Evolutionary conservation across 2,329 filamentous ascomycete species (phyloP), one percentile per base, ranked within the genome.

Genomic region (Penicillium sp.): DNA sequence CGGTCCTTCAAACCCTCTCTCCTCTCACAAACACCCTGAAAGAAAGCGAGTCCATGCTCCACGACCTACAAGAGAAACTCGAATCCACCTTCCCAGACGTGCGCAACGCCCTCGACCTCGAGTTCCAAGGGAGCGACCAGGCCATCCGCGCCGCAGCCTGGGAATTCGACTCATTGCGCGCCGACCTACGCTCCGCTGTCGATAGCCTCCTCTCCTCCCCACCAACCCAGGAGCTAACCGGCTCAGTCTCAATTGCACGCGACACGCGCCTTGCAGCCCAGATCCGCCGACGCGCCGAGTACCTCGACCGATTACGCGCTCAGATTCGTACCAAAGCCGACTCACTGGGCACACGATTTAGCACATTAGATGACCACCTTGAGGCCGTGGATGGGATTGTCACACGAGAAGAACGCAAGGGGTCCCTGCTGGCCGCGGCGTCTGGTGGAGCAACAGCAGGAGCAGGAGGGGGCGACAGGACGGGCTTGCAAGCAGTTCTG

Each of bases 91-190:
- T 72, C 45, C 67, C 70, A 14, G 66, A 67, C 23, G 68, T 59
- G 2, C 69, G 67, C 26, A 62, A 76, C 48, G 72, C 73, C n/a
- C 67, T 76, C 1, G 67, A 73, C 14, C 70, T 76, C 11, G 74
- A 76, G 55, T 76, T 75, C 54, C 63, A 69, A 48, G 72, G 74
- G 49, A 69, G 70, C 57, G 64, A 67, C 58, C 58, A 66, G 47
- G 72, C 72, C 16, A 62, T 72, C 3, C 66, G 71, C 47, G 60
- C 70, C 10, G 72, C 73, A 29, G 61, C 65, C 0, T 67, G 67
- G 58, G 69, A 74, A 58, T 71, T 75, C 50, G 71, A 73, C 49
- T 71, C 70, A 14, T 63, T 76, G 10, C 69, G 68, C 45, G 67
- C 68, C 10, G 74, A 75, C 55, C 63, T 76, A 3, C 72, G 65